Conservation (phyloP, 2,329 filamentous ascomycete genomes). For the Blastomyces parvus region DNA sequence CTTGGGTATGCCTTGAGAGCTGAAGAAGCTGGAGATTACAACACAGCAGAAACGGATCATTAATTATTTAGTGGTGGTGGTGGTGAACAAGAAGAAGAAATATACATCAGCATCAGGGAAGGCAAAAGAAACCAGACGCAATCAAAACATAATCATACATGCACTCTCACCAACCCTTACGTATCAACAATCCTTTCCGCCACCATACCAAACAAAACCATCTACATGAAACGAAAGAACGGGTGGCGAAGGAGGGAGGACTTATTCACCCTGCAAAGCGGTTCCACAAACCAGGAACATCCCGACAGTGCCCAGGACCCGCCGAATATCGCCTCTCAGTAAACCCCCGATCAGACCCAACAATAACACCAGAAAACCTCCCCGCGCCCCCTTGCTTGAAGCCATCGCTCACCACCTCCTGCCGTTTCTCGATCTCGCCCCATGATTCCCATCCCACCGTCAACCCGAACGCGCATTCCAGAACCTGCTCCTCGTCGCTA, state of each 20-base stretch:
- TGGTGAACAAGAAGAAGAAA: not conserved
- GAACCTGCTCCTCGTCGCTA: slow-evolving; percentile 20
- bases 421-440: slow-evolving; percentile 14
- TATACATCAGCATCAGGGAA: not conserved
- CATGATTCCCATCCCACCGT: slow-evolving; percentile 19
- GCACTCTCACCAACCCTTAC: no score
- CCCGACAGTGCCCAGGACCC: not conserved
- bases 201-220: no score
- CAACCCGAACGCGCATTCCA: slow-evolving; percentile 22
- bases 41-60: no score
- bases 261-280: not conserved
- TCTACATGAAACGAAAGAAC: not conserved
- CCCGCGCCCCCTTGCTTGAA: slow-evolving; percentile 24
- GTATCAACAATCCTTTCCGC: no score
- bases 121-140: not conserved
- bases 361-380: slow-evolving; percentile 21
- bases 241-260: no score
- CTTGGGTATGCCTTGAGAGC: not conserved
- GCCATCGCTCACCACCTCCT: slow-evolving; percentile 22
- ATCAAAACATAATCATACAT: not conserved
- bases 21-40: not conserved
- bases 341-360: not conserved
- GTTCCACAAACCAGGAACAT: not conserved
- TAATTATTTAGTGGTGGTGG: no score
- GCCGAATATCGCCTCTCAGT: not conserved